phyloP scores from a whole-genome alignment of 2,329 filamentous ascomycete species.

The Fusarium floridanum region DNA sequence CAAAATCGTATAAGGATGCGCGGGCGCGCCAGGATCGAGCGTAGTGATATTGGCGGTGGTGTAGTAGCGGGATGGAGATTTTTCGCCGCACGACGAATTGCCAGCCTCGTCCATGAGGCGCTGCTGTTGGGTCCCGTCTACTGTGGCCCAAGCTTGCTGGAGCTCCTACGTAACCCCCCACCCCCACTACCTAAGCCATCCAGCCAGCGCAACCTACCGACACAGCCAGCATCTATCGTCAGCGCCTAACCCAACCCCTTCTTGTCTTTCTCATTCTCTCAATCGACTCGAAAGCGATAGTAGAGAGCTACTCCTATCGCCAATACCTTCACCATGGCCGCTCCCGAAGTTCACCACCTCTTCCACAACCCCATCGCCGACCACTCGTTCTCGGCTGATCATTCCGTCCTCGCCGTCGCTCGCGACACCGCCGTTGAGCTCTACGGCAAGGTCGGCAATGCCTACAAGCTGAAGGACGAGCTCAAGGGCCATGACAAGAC shows the following conservation, averaged over 20 bases:
- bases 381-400: conserved; percentile 97
- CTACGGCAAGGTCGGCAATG: conserved; percentile 78
- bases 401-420: conserved; percentile 87
- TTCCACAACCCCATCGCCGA: conserved; percentile 97
- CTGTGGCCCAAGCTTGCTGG: conserved; percentile 46
- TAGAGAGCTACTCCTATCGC: conserved; percentile 84
- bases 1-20: conserved; percentile 15
- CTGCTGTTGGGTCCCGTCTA: neutral
- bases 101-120: conserved; percentile 40
- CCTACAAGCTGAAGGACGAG: conserved; percentile 89
- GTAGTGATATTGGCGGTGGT: conserved; percentile 29
- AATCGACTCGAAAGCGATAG: conserved; percentile 71
- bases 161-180: conserved; percentile 47
- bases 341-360: conserved; percentile 93
- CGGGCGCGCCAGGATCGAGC: conserved; percentile 22
- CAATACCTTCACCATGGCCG: conserved; percentile 72
- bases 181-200: conserved; percentile 36
- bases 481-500: conserved; percentile 97
- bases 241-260: conserved; percentile 30
- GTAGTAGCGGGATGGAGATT: conserved; percentile 46
- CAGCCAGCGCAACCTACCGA: neutral
- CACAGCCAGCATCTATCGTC: conserved; percentile 39
- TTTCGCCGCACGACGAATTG: conserved; percentile 39
- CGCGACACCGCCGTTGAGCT: conserved; percentile 92
- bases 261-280: conserved; percentile 28